A percentile compares a stretch with the other conserved stretches of the same genome.
phyloP scores from a whole-genome alignment of 2,329 filamentous ascomycete genomes.

The Dendrostoma leiphaemia region DNA sequence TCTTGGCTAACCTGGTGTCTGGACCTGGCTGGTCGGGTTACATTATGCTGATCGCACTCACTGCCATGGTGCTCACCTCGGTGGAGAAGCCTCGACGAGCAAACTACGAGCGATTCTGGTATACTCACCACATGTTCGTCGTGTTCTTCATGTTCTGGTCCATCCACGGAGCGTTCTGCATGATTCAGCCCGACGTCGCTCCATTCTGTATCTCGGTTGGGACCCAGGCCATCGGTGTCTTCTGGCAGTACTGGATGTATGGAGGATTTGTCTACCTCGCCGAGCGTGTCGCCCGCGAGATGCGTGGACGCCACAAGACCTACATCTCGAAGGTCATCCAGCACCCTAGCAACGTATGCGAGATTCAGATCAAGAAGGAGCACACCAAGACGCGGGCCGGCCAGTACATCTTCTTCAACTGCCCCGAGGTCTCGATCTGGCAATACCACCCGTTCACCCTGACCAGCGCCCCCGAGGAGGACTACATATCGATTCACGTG shows the following conservation, averaged over 20 bases:
- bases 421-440: constrained; percentile 81
- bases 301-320: constrained; percentile 78
- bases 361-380: constrained; percentile 91
- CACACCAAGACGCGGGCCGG: constrained; percentile 78
- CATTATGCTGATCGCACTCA: constrained; percentile 75
- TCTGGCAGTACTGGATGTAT: constrained; percentile 88
- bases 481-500: constrained; percentile 86
- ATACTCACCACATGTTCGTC: constrained; percentile 84
- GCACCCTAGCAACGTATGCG: constrained; percentile 83
- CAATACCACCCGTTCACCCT: constrained; percentile 87
- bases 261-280: constrained; percentile 76
- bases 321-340: constrained; percentile 88
- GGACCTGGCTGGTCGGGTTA: constrained; percentile 86
- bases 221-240: constrained; percentile 67
- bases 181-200: constrained; percentile 81
- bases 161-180: constrained; percentile 85
- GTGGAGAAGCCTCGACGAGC: constrained; percentile 74
- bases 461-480: constrained; percentile 83
- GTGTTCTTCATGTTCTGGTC: constrained; percentile 90
- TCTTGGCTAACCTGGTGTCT: constrained; percentile 73
- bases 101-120: constrained; percentile 90
- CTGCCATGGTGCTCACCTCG: constrained; percentile 76
- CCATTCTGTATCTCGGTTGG: constrained; percentile 73
- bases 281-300: constrained; percentile 76
- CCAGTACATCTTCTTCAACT: constrained; percentile 88